A percentile compares a stretch with the other conserved stretches of the same genome.
Conservation (phyloP, 1,139 yeast genomes). For the Kodamaea plutei region DNA sequence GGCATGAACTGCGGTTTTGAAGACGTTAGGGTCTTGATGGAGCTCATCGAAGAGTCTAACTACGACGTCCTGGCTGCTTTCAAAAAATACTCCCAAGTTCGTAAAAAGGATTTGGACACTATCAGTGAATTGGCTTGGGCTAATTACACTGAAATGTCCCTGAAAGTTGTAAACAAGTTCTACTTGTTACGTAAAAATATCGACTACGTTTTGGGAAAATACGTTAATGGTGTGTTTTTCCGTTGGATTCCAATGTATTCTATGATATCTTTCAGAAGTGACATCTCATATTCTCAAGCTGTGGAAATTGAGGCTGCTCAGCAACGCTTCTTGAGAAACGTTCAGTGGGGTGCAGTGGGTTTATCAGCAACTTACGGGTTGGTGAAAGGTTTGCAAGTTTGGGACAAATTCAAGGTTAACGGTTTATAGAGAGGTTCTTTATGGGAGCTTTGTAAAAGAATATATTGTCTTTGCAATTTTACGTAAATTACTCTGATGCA, state of each 20-base stretch:
- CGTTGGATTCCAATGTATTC: conserved; percentile 85
- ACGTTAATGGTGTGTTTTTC: conserved; percentile 39
- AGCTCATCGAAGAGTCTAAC: conserved; percentile 43
- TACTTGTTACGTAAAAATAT: conserved; percentile 65
- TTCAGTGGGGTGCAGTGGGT: conserved; percentile 22
- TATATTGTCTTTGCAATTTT: no score
- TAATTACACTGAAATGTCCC: conserved; percentile 86
- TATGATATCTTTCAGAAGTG: conserved; percentile 87
- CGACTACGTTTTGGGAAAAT: conserved; percentile 60
- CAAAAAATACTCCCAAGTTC: conserved; percentile 46
- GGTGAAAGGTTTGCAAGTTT: conserved; percentile 17
- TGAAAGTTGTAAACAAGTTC: conserved; percentile 63
- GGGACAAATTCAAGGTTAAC: conserved; percentile 11
- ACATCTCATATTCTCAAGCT: conserved; percentile 73
- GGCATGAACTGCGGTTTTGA: conserved; percentile 98
- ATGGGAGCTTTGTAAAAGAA: no score
- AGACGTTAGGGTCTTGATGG: conserved; percentile 69
- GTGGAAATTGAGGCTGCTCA: conserved; percentile 52
- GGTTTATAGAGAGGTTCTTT: background rate
- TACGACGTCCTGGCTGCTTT: conserved; percentile 51
- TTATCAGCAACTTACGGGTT: conserved; percentile 15
- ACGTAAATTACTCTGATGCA: no score
- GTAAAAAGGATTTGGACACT: conserved; percentile 68
- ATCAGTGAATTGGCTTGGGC: conserved; percentile 75
- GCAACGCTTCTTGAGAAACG: conserved; percentile 34